These are phyloP conservation scores for Pichia sp. DNA, from an alignment of 1,139 yeast species.

Conservation along the genomic window DNA sequence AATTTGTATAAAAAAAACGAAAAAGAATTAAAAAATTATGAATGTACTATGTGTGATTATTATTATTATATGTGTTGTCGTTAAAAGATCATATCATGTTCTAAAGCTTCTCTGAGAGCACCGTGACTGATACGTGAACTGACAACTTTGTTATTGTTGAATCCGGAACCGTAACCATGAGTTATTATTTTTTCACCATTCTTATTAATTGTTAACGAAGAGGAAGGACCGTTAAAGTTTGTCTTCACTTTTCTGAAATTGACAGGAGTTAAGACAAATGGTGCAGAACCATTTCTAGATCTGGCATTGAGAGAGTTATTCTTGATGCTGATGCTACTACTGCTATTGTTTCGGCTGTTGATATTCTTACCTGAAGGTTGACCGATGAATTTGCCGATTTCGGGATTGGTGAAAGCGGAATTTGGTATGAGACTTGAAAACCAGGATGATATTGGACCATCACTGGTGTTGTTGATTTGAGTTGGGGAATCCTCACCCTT, in stretches of 20 bases:
- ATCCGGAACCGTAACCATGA: constrained; percentile 43
- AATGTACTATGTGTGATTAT: not conserved
- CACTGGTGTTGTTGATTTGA: not conserved
- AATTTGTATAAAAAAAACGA: not conserved
- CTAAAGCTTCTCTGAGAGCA: constrained; percentile 44
- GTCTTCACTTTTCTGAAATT: constrained; percentile 2
- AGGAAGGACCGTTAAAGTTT: constrained; percentile 13
- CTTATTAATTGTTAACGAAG: constrained; percentile 43
- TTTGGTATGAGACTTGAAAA: constrained; percentile 29
- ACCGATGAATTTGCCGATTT: constrained; percentile 30
- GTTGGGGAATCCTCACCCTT: not conserved
- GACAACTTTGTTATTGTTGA: constrained; percentile 42
- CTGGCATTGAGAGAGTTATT: not conserved
- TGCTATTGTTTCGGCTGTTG: too few species aligned
- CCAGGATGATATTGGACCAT: constrained; percentile 22
- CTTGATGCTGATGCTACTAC: not conserved
- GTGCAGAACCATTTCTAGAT: not conserved
- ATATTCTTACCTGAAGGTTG: constrained; percentile 20
- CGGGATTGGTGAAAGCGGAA: constrained; percentile 30
- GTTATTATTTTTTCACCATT: constrained; percentile 43
- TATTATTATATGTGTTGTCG: not conserved
- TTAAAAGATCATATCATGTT: constrained; percentile 23
- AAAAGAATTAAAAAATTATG: too few species aligned
- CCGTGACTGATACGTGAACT: constrained; percentile 40
- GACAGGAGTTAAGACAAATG: not conserved